phyloP scores from a whole-genome alignment of 176 grass and related monocot species.

The Zoysia japonica region DNA sequence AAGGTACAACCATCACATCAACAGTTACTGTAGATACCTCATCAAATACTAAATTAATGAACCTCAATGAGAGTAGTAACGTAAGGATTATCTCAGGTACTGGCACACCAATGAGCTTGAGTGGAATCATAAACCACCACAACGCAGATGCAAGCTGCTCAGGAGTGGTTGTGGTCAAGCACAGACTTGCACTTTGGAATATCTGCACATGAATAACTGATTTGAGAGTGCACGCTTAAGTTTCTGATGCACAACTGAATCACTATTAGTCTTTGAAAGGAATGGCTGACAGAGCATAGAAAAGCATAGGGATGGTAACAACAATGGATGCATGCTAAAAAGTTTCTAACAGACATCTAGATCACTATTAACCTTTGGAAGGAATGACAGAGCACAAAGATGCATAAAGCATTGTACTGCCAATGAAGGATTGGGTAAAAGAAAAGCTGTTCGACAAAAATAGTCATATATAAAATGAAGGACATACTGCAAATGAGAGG shows the following conservation, averaged over 20 bases:
- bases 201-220: slow-evolving; percentile 60
- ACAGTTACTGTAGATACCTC: slow-evolving; percentile 54
- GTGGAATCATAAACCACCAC: slow-evolving; percentile 91
- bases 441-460: slow-evolving; percentile 19
- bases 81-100: slow-evolving; percentile 92
- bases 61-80: slow-evolving; percentile 87
- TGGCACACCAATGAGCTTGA: slow-evolving; percentile 70
- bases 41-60: slow-evolving; percentile 96
- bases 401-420: not conserved
- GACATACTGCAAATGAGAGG: slow-evolving; percentile 84
- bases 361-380: not conserved
- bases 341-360: not conserved
- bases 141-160: slow-evolving; percentile 96
- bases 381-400: not conserved
- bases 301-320: not conserved
- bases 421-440: slow-evolving; percentile 27
- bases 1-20: slow-evolving; percentile 20
- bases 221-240: slow-evolving; percentile 1
- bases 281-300: not conserved
- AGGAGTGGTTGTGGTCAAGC: slow-evolving; percentile 80
- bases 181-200: slow-evolving; percentile 97
- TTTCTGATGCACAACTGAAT: slow-evolving; percentile 7
- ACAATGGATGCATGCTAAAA: not conserved
- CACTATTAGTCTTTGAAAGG: not conserved
- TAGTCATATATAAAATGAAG: slow-evolving; percentile 38